Evolutionary conservation across 345 rosid species (phyloP), one percentile per base, ranked within the genome.

Genomic region (Hypericum androsaemum): DNA sequence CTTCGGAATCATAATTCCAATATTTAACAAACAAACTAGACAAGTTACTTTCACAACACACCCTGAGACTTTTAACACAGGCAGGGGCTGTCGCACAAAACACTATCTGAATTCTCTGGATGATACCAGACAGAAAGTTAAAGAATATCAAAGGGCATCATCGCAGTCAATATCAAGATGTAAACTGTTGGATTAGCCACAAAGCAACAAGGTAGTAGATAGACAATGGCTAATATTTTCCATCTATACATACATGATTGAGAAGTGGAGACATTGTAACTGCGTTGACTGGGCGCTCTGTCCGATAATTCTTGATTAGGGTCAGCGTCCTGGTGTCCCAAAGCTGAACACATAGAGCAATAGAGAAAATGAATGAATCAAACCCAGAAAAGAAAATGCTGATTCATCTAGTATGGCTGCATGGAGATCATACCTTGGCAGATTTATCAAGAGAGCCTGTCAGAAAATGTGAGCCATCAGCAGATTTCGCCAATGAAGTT

Each of bases 191-290:
- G 32, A 4, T 22, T 1, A 22, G 32, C 32, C 4, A 4, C 32
- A 22, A 22, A 22, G 32, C 32, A 22, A 22, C 32, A 1, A 22
- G 32, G 32, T 22, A 22, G 32, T 22, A 22, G 32, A 22, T 22
- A 22, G 32, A 22, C 32, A 22, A 1, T 22, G 32, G 5, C 46
- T 54, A 37, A 57, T 44, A 12, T 35, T 50, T 46, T 22, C 32
- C 35, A 46, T 35, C 15, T n/a, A 32, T 43, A 61, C 86, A 59
- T 77, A 88, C 99, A 76, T 94, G 99, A 71, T 88, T 68, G 41
- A 94, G 86, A 65, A 88, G 79, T 6, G 97, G 99, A 64, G 99
- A 94, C 94, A 94, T 78, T 38, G 97, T 53, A 39, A 94, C 99
- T 50, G 99, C 99, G 63, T 94, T 94, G 43, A 94, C 99, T 0